Evolutionary conservation across 2,329 filamentous ascomycete genomes (phyloP), one percentile per base, ranked within the genome.

Genomic region (Colletotrichum endophyticum): DNA sequence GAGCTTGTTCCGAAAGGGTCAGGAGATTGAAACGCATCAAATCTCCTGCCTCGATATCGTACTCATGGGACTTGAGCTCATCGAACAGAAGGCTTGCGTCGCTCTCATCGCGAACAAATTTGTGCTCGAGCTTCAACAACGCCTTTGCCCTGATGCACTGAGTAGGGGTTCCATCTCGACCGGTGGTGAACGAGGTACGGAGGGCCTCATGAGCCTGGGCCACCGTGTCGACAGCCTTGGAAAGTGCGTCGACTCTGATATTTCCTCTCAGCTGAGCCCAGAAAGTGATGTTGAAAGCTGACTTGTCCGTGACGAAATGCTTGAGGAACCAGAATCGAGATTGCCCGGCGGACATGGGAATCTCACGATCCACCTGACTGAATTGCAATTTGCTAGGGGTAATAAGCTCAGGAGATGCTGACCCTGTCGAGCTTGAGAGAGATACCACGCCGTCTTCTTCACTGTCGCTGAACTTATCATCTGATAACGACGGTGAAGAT

Each of bases 321-420:
- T 76, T 76, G 3, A 85, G 75, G 72, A 87, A 86, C 85, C 85
- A 89, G 78, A 88, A 86, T 0, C 86, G 80, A 15, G 64, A 66
- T 53, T 66, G 64, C 3, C 64, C 64, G 12, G 36, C 12, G 15
- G 64, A 66, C 27, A 66, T 30, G 2, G 64, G 36, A 19, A 66
- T n/a, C 5, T 19, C 6, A 9, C 28, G 27, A 8, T 22, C 28
- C 11, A 32, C 28, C 19, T 34, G 12, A 12, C 13, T 34, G 16
- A 66, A 25, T 8, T 53, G 13, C 8, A 16, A 25, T 3, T 53
- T 53, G 16, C 11, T 66, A 0, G 22, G 27, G 27, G 27, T 66
- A 39, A 25, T 7, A 30, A 34, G 22, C 36, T 66, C 36, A 16
- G 64, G 39, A 8, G 39, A 66, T 2, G 27, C 19, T 8, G 64